Evolutionary conservation across 495 filamentous ascomycete genomes (phyloP).

Genomic region (Neurospora tetraspora): DNA sequence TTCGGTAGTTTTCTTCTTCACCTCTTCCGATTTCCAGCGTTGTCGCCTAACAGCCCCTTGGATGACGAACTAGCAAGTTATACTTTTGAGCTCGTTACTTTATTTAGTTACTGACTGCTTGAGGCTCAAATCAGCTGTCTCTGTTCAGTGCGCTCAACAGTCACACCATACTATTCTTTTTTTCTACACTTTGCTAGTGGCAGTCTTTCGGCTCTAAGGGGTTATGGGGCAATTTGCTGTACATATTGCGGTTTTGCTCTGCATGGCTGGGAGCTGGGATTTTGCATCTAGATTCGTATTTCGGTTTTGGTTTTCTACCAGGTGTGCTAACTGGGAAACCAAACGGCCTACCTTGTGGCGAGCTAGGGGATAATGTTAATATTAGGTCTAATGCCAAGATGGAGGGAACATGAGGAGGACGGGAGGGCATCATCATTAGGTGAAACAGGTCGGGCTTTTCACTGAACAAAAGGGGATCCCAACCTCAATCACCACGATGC

Average conservation of each 20-base stretch:
- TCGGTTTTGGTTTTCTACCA: conserved; percentile 10
- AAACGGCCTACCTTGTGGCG: background rate
- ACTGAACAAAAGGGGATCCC: background rate
- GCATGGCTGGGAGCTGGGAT: conserved; percentile 43
- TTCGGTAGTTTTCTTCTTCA: background rate
- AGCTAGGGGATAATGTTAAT: background rate
- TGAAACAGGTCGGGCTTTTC: background rate
- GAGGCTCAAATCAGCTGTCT: conserved; percentile 2
- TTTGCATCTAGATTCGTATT: conserved; percentile 43
- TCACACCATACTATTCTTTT: background rate
- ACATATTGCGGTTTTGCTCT: conserved; percentile 42
- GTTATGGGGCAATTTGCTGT: conserved; percentile 28
- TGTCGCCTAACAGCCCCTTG: conserved; percentile 2
- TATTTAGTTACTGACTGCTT: background rate
- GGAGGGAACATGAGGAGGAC: background rate
- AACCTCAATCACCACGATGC: background rate
- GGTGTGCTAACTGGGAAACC: background rate
- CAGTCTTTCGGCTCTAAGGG: conserved; percentile 14
- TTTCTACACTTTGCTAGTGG: conserved; percentile 2
- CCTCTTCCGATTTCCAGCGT: conserved; percentile 4
- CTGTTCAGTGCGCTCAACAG: background rate
- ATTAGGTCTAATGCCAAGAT: background rate
- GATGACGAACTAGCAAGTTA: background rate
- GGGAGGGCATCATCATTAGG: background rate
- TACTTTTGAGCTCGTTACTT: background rate